phyloP scores from a whole-genome alignment of 805 yeast species.

The Wickerhamia fluorescens region DNA sequence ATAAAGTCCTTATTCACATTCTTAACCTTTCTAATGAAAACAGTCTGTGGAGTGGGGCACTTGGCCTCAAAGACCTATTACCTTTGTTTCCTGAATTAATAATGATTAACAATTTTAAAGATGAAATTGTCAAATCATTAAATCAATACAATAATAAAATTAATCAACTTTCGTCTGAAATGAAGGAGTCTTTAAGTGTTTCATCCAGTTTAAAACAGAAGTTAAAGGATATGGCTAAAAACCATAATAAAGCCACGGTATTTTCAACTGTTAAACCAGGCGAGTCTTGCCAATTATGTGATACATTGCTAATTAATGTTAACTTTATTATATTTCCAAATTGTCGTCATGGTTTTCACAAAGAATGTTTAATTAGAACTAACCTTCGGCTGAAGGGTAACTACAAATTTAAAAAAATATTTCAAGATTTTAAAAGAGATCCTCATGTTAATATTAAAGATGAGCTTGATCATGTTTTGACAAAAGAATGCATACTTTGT shows the following conservation, averaged over 20 bases:
- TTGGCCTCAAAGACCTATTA: slow-evolving; percentile 72
- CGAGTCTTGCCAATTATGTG: slow-evolving; percentile 71
- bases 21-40: slow-evolving; percentile 21
- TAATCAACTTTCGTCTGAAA: slow-evolving; percentile 60
- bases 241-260: slow-evolving; percentile 28
- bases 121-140: slow-evolving; percentile 74
- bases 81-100: slow-evolving; percentile 82
- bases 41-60: slow-evolving; percentile 19
- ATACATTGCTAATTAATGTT: slow-evolving; percentile 59
- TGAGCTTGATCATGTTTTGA: slow-evolving; percentile 54
- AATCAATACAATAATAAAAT: slow-evolving; percentile 66
- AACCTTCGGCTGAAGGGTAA: slow-evolving; percentile 56
- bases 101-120: slow-evolving; percentile 74
- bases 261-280: slow-evolving; percentile 74
- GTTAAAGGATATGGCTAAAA: slow-evolving; percentile 38
- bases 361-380: slow-evolving; percentile 69
- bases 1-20: slow-evolving; percentile 23
- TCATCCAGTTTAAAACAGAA: slow-evolving; percentile 53
- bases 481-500: slow-evolving; percentile 68
- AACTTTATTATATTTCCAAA: slow-evolving; percentile 74
- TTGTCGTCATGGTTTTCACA: slow-evolving; percentile 85
- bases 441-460: slow-evolving; percentile 11
- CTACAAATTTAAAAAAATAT: slow-evolving; percentile 55
- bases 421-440: slow-evolving; percentile 46
- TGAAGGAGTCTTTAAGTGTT: slow-evolving; percentile 63